These are phyloP conservation scores for Calycina herbarum DNA, from an alignment of 2,329 filamentous ascomycete species.

Conservation along the genomic window DNA sequence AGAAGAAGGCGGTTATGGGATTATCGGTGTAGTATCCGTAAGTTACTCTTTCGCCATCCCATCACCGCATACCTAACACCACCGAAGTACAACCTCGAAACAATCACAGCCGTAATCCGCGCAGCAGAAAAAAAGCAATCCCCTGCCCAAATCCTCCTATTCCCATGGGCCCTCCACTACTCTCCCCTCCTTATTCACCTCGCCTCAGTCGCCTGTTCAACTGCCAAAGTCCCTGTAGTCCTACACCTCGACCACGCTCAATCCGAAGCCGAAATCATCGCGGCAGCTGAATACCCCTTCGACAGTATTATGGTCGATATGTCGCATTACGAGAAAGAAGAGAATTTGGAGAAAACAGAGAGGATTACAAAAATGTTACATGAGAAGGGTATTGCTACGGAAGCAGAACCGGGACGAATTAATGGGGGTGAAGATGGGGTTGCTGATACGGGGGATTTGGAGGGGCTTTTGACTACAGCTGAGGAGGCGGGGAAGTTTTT, in stretches of 20 bases:
- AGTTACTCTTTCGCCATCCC: not conserved
- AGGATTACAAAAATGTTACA: constrained; percentile 65
- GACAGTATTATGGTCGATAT: constrained; percentile 79
- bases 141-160: constrained; percentile 68
- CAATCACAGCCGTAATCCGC: constrained; percentile 64
- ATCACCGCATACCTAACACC: not conserved
- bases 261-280: constrained; percentile 56
- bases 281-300: constrained; percentile 58
- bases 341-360: constrained; percentile 65
- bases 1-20: constrained; percentile 54
- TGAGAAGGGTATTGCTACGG: constrained; percentile 64
- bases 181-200: constrained; percentile 55
- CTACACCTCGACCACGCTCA: constrained; percentile 70
- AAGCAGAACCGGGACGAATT: constrained; percentile 71
- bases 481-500: constrained; percentile 64
- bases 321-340: constrained; percentile 69
- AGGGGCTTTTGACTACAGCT: constrained; percentile 61
- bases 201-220: constrained; percentile 54
- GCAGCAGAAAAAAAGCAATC: constrained; percentile 67
- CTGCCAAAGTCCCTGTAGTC: constrained; percentile 57
- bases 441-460: constrained; percentile 62
- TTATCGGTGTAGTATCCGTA: constrained; percentile 51
- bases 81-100: constrained; percentile 64
- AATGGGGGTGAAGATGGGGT: constrained; percentile 76
- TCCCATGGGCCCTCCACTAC: constrained; percentile 69